Conservation (phyloP, 2,329 filamentous ascomycete species). For the Aspergillus aculeatinus region DNA sequence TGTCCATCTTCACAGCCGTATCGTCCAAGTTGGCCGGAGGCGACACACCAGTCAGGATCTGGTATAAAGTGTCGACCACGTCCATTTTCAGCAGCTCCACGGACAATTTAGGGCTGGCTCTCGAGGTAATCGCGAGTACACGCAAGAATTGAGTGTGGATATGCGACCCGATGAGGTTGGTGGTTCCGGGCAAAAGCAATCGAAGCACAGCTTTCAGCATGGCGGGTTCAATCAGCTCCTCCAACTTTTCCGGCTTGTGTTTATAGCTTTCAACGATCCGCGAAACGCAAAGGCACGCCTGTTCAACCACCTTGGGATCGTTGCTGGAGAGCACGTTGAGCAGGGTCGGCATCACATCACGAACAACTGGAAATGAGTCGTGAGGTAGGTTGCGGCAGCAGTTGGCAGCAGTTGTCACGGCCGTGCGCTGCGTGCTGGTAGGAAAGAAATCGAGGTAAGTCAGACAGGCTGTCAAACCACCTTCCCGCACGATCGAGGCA, state of each 20-base stretch:
- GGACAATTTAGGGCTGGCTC: slow-evolving; percentile 81
- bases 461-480: slow-evolving; percentile 90
- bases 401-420: slow-evolving; percentile 95
- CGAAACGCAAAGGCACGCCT: slow-evolving; percentile 92
- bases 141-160: slow-evolving; percentile 96
- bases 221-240: slow-evolving; percentile 86
- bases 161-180: slow-evolving; percentile 88
- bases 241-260: slow-evolving; percentile 79
- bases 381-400: slow-evolving; percentile 96
- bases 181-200: slow-evolving; percentile 86
- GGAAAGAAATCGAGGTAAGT: slow-evolving; percentile 97
- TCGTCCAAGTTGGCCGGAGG: slow-evolving; percentile 70
- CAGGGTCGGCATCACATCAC: slow-evolving; percentile 94
- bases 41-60: slow-evolving; percentile 93
- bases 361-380: slow-evolving; percentile 86
- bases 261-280: slow-evolving; percentile 97
- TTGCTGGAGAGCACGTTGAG: slow-evolving; percentile 86
- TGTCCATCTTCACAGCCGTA: slow-evolving; percentile 71
- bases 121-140: slow-evolving; percentile 84
- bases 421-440: slow-evolving; percentile 92
- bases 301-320: slow-evolving; percentile 95
- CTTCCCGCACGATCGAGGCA: slow-evolving; percentile 90
- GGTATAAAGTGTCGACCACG: slow-evolving; percentile 94
- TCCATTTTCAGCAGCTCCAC: slow-evolving; percentile 93
- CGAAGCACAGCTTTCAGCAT: slow-evolving; percentile 81